Evolutionary conservation across 495 filamentous ascomycete genomes (phyloP), one percentile per base, ranked within the genome.

Genomic region (Xylaria curta): DNA sequence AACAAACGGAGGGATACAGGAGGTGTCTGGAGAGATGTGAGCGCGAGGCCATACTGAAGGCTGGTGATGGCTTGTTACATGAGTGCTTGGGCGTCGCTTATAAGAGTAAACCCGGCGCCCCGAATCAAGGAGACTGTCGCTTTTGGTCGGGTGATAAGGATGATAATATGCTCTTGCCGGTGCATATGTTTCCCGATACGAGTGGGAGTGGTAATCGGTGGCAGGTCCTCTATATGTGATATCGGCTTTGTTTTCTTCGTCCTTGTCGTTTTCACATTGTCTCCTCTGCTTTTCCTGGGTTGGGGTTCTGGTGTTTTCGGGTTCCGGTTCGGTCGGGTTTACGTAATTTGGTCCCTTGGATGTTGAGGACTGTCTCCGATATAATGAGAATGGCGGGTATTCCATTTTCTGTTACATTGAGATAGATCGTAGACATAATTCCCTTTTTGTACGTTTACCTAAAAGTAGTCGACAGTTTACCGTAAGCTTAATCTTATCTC

Each of bases 1-100:
- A 10, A 38, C 26, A 31, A 8, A 10, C 1, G 15, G 33, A 19
- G 13, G 46, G 49, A 4, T 66, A 73, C 24, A 49, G n/a, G 0
- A 28, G 0, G 13, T 78, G 76, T 54, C 47, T 78, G 33, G 69
- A 76, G 72, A 64, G 28, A 67, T 78, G 76, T 60, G 74, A 76
- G 69, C 69, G 64, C 58, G 28, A 24, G 15, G 76, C 74, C 1
- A 69, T 78, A 1, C 51, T n/a, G 0, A 60, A n/a, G 36, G 74
- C 74, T 4, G 33, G 56, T 5, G 54, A 54, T 0, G 66, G 70
- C 0, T 4, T 49, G 13, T 64, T 76, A 1, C 19, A 10, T 7
- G 76, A 76, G 70, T 78, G 76, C 28, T 10, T 76, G 33, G 76
- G 76, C 2, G 76, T 73, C 15, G 76, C 76, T 51, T 78, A 66